Conservation (phyloP, 805 yeast genomes). For the Jamesozyma gamospora region DNA sequence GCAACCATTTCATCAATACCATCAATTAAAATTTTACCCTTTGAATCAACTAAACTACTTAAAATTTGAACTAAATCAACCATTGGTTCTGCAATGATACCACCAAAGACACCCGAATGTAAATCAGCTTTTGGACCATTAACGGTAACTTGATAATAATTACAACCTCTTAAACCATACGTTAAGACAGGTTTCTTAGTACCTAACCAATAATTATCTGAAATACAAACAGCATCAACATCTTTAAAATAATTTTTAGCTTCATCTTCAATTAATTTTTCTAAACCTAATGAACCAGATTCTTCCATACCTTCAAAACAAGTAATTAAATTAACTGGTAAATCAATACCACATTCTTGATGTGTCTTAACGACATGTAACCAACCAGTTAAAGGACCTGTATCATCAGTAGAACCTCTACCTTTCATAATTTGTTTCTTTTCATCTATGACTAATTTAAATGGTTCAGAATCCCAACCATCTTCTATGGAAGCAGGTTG, state of each 20-base stretch:
- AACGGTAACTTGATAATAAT: conserved; percentile 75
- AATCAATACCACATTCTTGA: conserved; percentile 66
- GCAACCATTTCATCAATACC: conserved; percentile 94
- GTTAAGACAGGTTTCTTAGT: conserved; percentile 94
- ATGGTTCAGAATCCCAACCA: conserved; percentile 95
- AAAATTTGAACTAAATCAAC: conserved; percentile 77
- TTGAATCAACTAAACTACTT: conserved; percentile 63
- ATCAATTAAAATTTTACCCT: conserved; percentile 78
- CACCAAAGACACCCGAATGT: conserved; percentile 97
- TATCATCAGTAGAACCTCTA: conserved; percentile 94
- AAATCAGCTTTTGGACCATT: conserved; percentile 94
- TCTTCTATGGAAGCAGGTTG: conserved; percentile 91
- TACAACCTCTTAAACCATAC: conserved; percentile 94
- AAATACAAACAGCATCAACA: conserved; percentile 89
- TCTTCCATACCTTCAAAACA: conserved; percentile 99
- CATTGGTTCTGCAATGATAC: conserved; percentile 95
- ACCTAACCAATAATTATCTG: conserved; percentile 98
- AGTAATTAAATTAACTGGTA: conserved; percentile 86
- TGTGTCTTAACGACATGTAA: conserved; percentile 88
- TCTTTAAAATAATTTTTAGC: conserved; percentile 71
- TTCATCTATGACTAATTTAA: conserved; percentile 51
- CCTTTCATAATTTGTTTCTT: conserved; percentile 68
- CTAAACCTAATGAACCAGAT: conserved; percentile 89
- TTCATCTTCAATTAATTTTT: conserved; percentile 68
- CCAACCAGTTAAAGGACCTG: conserved; percentile 98